A percentile compares a stretch with the other conserved stretches of the same genome.
Evolutionary conservation across 1,284 basidiomycete genomes (phyloP).

Genomic region (Moesziomyces parantarcticus): DNA sequence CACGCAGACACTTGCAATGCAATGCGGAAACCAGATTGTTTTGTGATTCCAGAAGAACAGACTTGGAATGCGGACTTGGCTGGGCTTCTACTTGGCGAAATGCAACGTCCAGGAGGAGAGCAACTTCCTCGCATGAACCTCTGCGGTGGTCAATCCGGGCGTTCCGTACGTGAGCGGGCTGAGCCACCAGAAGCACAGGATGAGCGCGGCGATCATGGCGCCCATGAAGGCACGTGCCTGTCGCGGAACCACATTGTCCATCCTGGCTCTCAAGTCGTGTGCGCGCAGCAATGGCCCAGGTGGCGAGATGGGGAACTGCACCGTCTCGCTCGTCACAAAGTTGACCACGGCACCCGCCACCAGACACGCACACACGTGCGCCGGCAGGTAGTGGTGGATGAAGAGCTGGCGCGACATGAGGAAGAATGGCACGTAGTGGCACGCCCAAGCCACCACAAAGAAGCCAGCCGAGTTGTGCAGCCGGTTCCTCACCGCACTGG

Average conservation of each 20-base stretch:
- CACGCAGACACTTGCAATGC: background rate
- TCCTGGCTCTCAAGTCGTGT: constrained; percentile 21
- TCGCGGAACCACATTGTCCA: constrained; percentile 36
- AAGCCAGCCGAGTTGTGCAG: constrained; percentile 95
- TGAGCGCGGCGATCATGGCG: constrained; percentile 19
- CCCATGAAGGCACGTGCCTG: constrained; percentile 22
- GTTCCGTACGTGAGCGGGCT: constrained; percentile 63
- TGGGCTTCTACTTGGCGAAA: constrained; percentile 44
- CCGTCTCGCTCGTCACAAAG: constrained; percentile 77
- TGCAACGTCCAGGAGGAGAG: constrained; percentile 60
- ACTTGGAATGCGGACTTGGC: background rate
- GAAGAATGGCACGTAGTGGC: constrained; percentile 98
- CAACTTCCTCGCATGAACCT: constrained; percentile 44
- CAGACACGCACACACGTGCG: constrained; percentile 82
- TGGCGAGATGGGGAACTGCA: constrained; percentile 89
- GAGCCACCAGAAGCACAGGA: constrained; percentile 55
- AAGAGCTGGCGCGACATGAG: constrained; percentile 91
- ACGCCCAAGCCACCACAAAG: constrained; percentile 92
- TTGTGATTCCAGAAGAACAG: background rate
- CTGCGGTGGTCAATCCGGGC: constrained; percentile 39
- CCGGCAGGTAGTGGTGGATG: constrained; percentile 95
- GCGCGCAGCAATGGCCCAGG: constrained; percentile 70
- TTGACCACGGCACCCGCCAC: constrained; percentile 90
- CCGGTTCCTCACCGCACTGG: constrained; percentile 82
- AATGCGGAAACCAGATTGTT: background rate